A percentile compares a stretch with the other conserved stretches of the same genome.
These are phyloP conservation scores for Inosperma sp. DNA, from an alignment of 768 basidiomycete genomes.

Conservation along the genomic window DNA sequence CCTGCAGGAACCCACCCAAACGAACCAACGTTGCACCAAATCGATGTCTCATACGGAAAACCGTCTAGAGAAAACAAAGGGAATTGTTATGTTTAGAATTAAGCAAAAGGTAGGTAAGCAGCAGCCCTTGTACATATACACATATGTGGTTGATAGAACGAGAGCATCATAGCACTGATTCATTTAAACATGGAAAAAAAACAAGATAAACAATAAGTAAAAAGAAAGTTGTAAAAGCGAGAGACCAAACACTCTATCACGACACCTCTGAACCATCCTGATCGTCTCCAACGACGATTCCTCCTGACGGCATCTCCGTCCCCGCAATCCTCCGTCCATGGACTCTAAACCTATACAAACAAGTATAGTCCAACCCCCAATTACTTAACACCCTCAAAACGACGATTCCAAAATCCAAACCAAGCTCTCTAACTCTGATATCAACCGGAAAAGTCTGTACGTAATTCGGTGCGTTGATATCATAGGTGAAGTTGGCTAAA, in stretches of 20 bases:
- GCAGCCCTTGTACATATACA: too few relatives aligned
- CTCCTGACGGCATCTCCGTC: neutral
- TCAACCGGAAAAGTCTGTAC: slow-evolving; percentile 81
- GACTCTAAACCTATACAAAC: slow-evolving; percentile 81
- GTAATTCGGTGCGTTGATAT: slow-evolving; percentile 50
- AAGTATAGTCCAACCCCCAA: slow-evolving; percentile 84
- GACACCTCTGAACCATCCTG: too few relatives aligned
- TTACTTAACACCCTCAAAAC: slow-evolving; percentile 77
- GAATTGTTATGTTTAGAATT: too few relatives aligned
- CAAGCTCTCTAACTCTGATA: slow-evolving; percentile 60
- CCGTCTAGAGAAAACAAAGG: too few relatives aligned
- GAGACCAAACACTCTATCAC: too few relatives aligned
- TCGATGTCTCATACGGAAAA: too few relatives aligned
- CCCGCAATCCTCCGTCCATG: slow-evolving; percentile 47
- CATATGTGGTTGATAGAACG: too few relatives aligned
- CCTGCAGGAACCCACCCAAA: too few relatives aligned
- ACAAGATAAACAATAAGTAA: slow-evolving; percentile 12
- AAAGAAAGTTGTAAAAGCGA: neutral
- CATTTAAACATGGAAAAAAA: slow-evolving; percentile 3
- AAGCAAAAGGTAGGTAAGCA: too few relatives aligned
- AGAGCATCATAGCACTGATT: too few relatives aligned
- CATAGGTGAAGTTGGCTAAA: slow-evolving; percentile 65
- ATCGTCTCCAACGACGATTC: neutral
- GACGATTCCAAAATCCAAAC: slow-evolving; percentile 81
- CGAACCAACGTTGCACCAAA: too few relatives aligned